Conservation (phyloP, 1,284 basidiomycete species). For the Ustilago tritici region DNA sequence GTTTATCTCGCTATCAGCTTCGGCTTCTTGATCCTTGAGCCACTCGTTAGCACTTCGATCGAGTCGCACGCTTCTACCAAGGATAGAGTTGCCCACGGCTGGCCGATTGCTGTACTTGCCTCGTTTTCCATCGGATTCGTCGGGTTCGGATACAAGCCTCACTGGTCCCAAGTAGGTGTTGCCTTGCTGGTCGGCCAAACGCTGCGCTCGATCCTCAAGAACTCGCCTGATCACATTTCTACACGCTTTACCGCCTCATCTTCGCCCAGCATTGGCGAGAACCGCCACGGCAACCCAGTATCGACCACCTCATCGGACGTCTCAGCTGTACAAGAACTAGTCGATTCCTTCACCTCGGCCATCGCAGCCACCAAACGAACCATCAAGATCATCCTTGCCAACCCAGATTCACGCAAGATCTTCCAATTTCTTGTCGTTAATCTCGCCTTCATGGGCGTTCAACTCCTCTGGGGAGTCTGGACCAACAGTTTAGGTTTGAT, state of each 20-base stretch:
- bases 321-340: constrained; percentile 43
- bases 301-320: constrained; percentile 38
- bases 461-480: constrained; percentile 81
- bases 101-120: constrained; percentile 63
- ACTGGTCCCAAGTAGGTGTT: constrained; percentile 40
- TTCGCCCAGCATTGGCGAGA: constrained; percentile 11
- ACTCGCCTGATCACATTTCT: constrained; percentile 58
- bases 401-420: constrained; percentile 91
- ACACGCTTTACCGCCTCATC: constrained; percentile 43
- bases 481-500: constrained; percentile 97
- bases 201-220: constrained; percentile 59
- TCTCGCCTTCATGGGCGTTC: constrained; percentile 87
- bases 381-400: constrained; percentile 86
- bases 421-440: constrained; percentile 97
- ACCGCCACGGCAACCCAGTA: not conserved
- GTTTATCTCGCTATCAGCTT: constrained; percentile 63
- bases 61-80: constrained; percentile 61
- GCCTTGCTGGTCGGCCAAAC: constrained; percentile 58
- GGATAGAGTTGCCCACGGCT: constrained; percentile 61
- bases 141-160: constrained; percentile 54
- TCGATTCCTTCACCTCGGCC: constrained; percentile 24
- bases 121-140: constrained; percentile 58
- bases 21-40: constrained; percentile 60
- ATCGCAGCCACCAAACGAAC: constrained; percentile 59
- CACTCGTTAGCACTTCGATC: constrained; percentile 61